Evolutionary conservation across 345 rosid genomes (phyloP), one percentile per base, ranked within the genome.

Genomic region (Hibiscus mutabilis): DNA sequence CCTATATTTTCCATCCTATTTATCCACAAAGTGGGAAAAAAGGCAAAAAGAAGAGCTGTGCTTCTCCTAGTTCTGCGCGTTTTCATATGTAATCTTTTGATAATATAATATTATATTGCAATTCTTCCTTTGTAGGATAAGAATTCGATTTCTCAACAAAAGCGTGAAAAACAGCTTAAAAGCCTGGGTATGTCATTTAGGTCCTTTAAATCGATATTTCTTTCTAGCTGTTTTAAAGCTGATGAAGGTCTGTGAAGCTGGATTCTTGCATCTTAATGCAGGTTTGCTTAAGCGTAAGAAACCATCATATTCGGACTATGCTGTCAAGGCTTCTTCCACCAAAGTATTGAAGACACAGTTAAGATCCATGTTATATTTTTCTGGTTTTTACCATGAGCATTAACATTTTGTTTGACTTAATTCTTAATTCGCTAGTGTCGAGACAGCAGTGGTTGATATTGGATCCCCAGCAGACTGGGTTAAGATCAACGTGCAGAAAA

Each of bases 261-360:
- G 72, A 60, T 57, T 69, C 73, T 73, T 60, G 16, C 25, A 42
- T 74, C 42, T 69, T 72, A 62, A 46, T 57, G 66, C 81, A 89
- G 98, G 93, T 78, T 60, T 85, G 78, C 87, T 87, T 29, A 91
- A 93, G 80, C 96, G 97, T 57, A 93, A 91, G 83, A 91, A 84
- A 81, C 82, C 84, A 25, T 72, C 85, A 8, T 77, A 58, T 64
- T 60, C 64, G 68, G 89, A 88, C 73, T 73, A 70, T 72, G 72
- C 86, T 74, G 78, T 84, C 78, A 79, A 85, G 79, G 77, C 85
- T 73, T 74, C 85, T 46, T 81, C 76, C 51, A 67, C 78, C 57
- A 89, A 85, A 80, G 63, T 82, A 47, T 80, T 86, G 52, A 88
- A 80, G 66, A 74, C 88, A 70, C 90, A 86, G 98, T 88, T 91